A percentile compares a stretch with the other conserved stretches of the same genome.
These are phyloP conservation scores for Musa troglodytarum DNA, from an alignment of 176 grass and related monocot genomes.

Conservation along the genomic window DNA sequence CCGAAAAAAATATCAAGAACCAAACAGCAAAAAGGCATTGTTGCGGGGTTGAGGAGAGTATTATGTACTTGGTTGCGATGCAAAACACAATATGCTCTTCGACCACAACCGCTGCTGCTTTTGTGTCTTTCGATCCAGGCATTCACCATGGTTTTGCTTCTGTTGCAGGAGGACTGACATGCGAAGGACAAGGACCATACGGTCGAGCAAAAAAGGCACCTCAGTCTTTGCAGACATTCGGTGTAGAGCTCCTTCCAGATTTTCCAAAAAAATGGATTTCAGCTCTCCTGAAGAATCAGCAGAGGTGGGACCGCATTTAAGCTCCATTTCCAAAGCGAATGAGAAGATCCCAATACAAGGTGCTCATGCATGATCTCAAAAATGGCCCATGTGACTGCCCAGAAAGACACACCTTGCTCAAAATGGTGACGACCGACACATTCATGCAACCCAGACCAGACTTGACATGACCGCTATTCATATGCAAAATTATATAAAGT, in stretches of 20 bases:
- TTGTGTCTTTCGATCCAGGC: too few relatives aligned
- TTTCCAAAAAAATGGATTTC: not conserved
- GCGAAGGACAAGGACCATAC: too few relatives aligned
- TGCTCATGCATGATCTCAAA: not conserved
- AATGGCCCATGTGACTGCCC: not conserved
- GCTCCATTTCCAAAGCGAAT: not conserved
- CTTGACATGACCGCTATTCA: not conserved
- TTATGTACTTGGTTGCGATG: too few relatives aligned
- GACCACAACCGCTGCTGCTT: too few relatives aligned
- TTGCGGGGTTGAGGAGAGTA: too few relatives aligned
- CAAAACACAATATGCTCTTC: too few relatives aligned
- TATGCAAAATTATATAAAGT: not conserved
- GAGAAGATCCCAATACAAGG: not conserved
- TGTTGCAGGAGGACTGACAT: too few relatives aligned
- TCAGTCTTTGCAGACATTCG: not conserved
- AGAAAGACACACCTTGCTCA: not conserved
- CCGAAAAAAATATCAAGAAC: too few relatives aligned
- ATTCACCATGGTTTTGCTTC: too few relatives aligned
- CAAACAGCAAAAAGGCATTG: too few relatives aligned
- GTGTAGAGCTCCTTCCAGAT: not conserved
- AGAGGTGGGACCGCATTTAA: not conserved
- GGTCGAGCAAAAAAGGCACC: too few relatives aligned
- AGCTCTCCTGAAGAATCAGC: not conserved
- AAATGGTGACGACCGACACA: constrained; percentile 5
- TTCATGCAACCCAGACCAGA: constrained; percentile 2